Conservation (phyloP, 176 grass and related monocot species). For the Rhynchospora tenuis region DNA sequence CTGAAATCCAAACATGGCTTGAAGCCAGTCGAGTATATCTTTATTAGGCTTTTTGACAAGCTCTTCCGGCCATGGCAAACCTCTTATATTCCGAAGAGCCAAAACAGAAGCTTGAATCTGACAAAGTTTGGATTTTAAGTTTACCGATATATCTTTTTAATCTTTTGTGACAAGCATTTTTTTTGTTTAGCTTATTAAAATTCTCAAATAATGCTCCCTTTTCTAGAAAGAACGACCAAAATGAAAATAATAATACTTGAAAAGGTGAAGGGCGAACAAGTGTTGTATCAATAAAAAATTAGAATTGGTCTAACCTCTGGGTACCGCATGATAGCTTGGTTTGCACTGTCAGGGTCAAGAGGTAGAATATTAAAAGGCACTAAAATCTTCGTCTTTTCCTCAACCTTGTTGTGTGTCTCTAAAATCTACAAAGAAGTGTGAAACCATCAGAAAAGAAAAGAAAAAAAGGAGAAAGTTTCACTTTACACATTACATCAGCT, state of each 20-base stretch:
- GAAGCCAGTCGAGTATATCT: conserved; percentile 95
- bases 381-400: conserved; percentile 84
- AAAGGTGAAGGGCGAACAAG: not conserved
- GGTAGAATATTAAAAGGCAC: conserved; percentile 93
- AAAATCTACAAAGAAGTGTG: conserved; percentile 39
- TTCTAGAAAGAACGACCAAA: not conserved
- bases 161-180: not conserved
- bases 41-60: conserved; percentile 52
- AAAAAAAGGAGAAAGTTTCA: not conserved
- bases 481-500: not conserved
- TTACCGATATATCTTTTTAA: not conserved
- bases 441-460: not conserved
- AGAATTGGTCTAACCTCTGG: conserved; percentile 52
- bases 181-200: not conserved
- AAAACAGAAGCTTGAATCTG: conserved; percentile 86
- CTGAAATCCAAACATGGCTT: conserved; percentile 98
- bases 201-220: not conserved
- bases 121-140: not conserved
- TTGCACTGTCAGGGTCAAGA: conserved; percentile 77
- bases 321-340: conserved; percentile 73
- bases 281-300: not conserved
- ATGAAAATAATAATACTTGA: not conserved
- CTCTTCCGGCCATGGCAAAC: conserved; percentile 90
- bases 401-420: conserved; percentile 68
- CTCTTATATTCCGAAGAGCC: conserved; percentile 83